Base-by-base conservation (phyloP, 2,329 filamentous ascomycete genomes). In the Thermomyces lanuginosus region DNA sequence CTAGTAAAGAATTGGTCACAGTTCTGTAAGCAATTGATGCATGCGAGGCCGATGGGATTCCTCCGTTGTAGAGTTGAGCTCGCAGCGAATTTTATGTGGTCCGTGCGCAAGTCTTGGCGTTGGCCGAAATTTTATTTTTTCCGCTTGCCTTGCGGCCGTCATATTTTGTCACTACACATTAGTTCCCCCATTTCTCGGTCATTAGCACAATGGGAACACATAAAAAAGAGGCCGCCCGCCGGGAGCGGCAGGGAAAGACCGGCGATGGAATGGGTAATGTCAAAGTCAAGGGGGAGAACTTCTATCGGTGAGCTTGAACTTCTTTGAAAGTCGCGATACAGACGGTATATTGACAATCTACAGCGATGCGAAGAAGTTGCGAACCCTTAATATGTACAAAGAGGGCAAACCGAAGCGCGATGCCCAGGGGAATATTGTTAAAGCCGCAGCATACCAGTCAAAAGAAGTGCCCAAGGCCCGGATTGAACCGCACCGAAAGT, bases 261-360 rank as follows among this genome's bases (percentile, higher is more conserved):
- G 69, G 70, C 40, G 77, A 89, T 71, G 82, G 82, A 52, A 82
- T 92, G 71, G 73, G 61, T 45, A 95, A 95, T 60, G 80, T 95
- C 48, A 81, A 76, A 46, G 66, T 73, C 43, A 98, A 98, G 62
- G 89, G 89, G 59, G 86, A 95, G 66, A 95, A 95, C 64, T 98
- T 95, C 62, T 95, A 95, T 63, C 73, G 80, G 66, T 76, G 61
- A 39, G 64, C 25, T n/a, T n/a, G n/a, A n/a, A n/a, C n/a, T 10
- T 7, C 8, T 20, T 8, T 20, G 18, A 8, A 20, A 20, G 9
- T n/a, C 10, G 6, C 14, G 21, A 4, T 4, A 9, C n/a, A n/a
- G n/a, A n/a, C n/a, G n/a, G n/a, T n/a, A n/a, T n/a, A n/a, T n/a
- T 19, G 5, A 27, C 22, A 21, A 15, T 17, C 1, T 35, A 9